These are phyloP conservation scores for Botrytis tulipae DNA, from an alignment of 2,329 filamentous ascomycete species.

Conservation along the genomic window DNA sequence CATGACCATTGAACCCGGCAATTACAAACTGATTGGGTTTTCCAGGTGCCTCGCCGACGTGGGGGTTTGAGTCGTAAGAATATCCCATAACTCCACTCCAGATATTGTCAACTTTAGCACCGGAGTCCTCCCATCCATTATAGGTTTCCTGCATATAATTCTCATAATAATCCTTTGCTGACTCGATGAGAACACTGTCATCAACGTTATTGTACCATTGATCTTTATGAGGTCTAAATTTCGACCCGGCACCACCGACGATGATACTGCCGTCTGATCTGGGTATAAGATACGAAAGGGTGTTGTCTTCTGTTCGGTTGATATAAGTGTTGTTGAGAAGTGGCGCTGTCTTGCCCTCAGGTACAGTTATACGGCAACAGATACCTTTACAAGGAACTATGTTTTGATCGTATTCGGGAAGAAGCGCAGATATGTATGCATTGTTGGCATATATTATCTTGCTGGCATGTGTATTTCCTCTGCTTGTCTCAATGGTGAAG, in stretches of 20 bases:
- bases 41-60: slow-evolving; percentile 2
- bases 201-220: slow-evolving; percentile 49
- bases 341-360: slow-evolving; percentile 26
- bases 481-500: slow-evolving; percentile 52
- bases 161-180: slow-evolving; percentile 44
- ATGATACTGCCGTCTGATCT: slow-evolving; percentile 36
- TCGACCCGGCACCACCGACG: slow-evolving; percentile 44
- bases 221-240: slow-evolving; percentile 35
- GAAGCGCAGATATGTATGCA: slow-evolving; percentile 61
- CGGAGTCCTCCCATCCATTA: slow-evolving; percentile 46
- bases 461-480: slow-evolving; percentile 53
- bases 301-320: slow-evolving; percentile 20
- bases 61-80: slow-evolving; percentile 14
- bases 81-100: slow-evolving; percentile 29
- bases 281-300: slow-evolving; percentile 35
- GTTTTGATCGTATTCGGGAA: slow-evolving; percentile 48
- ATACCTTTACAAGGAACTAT: slow-evolving; percentile 59
- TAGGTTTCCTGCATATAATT: slow-evolving; percentile 43
- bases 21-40: slow-evolving; percentile 11
- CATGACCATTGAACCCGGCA: slow-evolving; percentile 21
- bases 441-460: slow-evolving; percentile 66
- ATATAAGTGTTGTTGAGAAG: slow-evolving; percentile 29
- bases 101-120: slow-evolving; percentile 38
- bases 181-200: slow-evolving; percentile 46
- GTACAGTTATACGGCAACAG: slow-evolving; percentile 41